Evolutionary conservation across 2,329 filamentous ascomycete genomes (phyloP).

Genomic region (Coniochaeta prunicola): DNA sequence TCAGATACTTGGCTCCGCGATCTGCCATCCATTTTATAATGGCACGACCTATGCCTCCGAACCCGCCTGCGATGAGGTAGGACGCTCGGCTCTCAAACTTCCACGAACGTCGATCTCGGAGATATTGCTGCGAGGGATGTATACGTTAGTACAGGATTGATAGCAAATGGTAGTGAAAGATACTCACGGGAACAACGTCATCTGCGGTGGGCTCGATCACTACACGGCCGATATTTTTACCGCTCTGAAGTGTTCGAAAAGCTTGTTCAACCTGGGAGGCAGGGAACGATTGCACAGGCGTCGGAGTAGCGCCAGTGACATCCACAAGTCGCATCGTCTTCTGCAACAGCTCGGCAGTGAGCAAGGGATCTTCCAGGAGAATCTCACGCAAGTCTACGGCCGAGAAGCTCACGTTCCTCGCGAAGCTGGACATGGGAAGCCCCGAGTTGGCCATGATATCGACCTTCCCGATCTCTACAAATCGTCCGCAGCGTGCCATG

Average conservation of each 20-base stretch:
- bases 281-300: conserved; percentile 15
- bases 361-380: conserved; percentile 5
- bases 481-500: conserved; percentile 31
- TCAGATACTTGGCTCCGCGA: conserved; percentile 11
- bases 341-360: conserved; percentile 3
- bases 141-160: not conserved
- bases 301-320: conserved; percentile 12
- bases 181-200: conserved; percentile 18
- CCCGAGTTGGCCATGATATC: conserved; percentile 28
- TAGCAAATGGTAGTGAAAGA: not conserved
- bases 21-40: conserved; percentile 14
- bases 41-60: conserved; percentile 18
- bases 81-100: conserved; percentile 16
- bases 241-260: conserved; percentile 32
- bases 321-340: conserved; percentile 6
- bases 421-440: conserved; percentile 35
- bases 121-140: not conserved
- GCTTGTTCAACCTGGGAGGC: conserved; percentile 22
- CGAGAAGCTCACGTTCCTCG: conserved; percentile 23
- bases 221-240: conserved; percentile 34
- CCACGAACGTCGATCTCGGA: conserved; percentile 14
- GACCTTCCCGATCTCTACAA: conserved; percentile 38
- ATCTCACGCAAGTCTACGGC: conserved; percentile 22
- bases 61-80: conserved; percentile 14
- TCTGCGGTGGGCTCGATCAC: conserved; percentile 12